Percentiles rank a stretch among this genome's conserved stretches.
Conservation (phyloP, 1,284 basidiomycete genomes). For the Ganoderma multipileum region DNA sequence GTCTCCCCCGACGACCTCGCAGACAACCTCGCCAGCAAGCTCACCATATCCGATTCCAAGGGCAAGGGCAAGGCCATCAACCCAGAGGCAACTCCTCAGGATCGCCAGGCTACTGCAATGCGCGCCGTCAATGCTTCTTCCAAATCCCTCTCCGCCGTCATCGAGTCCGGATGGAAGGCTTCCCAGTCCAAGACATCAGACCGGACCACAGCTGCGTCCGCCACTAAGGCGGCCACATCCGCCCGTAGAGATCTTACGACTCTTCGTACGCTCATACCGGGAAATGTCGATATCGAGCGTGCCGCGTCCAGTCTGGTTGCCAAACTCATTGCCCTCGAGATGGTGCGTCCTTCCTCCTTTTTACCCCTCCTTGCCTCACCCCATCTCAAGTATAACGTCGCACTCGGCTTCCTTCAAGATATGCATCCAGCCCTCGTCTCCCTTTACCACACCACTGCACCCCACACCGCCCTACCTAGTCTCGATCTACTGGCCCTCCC, state of each 20-base stretch:
- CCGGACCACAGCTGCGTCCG: constrained; percentile 37
- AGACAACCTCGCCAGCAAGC: constrained; percentile 32
- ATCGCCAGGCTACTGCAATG: constrained; percentile 52
- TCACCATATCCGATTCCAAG: constrained; percentile 32
- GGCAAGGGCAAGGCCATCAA: constrained; percentile 25
- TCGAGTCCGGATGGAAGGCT: constrained; percentile 66
- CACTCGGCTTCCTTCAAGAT: constrained; percentile 50
- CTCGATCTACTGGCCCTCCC: constrained; percentile 54
- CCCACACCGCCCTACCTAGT: constrained; percentile 25
- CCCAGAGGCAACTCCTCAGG: constrained; percentile 26
- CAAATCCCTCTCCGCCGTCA: constrained; percentile 56
- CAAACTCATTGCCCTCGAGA: constrained; percentile 68
- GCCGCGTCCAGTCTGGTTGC: constrained; percentile 69
- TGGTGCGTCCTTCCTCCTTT: constrained; percentile 52
- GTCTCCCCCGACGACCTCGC: constrained; percentile 35
- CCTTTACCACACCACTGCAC: constrained; percentile 33
- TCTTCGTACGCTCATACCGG: constrained; percentile 53
- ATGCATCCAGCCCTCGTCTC: constrained; percentile 53
- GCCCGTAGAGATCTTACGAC: constrained; percentile 48
- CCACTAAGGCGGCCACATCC: constrained; percentile 40
- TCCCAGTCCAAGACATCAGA: constrained; percentile 36
- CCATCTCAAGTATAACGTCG: constrained; percentile 54
- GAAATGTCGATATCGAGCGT: constrained; percentile 71
- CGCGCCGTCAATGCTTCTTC: constrained; percentile 65
- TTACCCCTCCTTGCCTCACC: constrained; percentile 16